These are phyloP conservation scores for Penicillium alfredii DNA, from an alignment of 495 filamentous ascomycete genomes.

Conservation along the genomic window DNA sequence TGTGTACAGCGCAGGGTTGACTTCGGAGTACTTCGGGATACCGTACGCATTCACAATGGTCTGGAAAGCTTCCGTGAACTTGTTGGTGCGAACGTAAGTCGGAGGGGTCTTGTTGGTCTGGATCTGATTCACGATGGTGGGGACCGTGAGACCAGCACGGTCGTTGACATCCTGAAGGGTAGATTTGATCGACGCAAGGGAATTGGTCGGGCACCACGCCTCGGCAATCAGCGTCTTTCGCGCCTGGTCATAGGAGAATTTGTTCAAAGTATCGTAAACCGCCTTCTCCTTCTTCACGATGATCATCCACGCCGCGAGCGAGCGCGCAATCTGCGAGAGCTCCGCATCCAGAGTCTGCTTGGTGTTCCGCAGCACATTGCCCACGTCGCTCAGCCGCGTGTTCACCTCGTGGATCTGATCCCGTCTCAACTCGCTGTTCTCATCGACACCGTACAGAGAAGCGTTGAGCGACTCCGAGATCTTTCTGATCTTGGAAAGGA, in stretches of 20 bases:
- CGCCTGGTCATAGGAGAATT: conserved; percentile 92
- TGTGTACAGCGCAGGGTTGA: conserved; percentile 91
- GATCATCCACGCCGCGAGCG: conserved; percentile 90
- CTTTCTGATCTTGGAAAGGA: conserved; percentile 96
- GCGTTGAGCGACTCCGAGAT: conserved; percentile 96
- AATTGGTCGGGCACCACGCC: conserved; percentile 92
- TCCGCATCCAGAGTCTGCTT: conserved; percentile 92
- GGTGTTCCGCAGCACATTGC: conserved; percentile 89
- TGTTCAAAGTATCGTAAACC: conserved; percentile 93
- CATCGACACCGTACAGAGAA: conserved; percentile 91
- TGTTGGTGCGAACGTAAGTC: conserved; percentile 94
- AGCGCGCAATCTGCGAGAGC: conserved; percentile 84
- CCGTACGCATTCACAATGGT: conserved; percentile 99
- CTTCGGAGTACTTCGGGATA: conserved; percentile 92
- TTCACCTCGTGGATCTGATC: conserved; percentile 98
- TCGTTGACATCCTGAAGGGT: conserved; percentile 96
- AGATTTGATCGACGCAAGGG: conserved; percentile 85
- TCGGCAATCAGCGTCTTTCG: conserved; percentile 95
- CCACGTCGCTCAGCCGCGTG: conserved; percentile 79
- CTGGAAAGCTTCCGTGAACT: conserved; percentile 96
- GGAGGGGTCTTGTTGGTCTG: conserved; percentile 93
- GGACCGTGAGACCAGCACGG: conserved; percentile 85
- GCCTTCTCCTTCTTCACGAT: conserved; percentile 97
- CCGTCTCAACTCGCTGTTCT: conserved; percentile 86
- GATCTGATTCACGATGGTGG: conserved; percentile 97